Base-by-base conservation (phyloP, 2,329 filamentous ascomycete species). In the Coleophoma crateriformis region DNA sequence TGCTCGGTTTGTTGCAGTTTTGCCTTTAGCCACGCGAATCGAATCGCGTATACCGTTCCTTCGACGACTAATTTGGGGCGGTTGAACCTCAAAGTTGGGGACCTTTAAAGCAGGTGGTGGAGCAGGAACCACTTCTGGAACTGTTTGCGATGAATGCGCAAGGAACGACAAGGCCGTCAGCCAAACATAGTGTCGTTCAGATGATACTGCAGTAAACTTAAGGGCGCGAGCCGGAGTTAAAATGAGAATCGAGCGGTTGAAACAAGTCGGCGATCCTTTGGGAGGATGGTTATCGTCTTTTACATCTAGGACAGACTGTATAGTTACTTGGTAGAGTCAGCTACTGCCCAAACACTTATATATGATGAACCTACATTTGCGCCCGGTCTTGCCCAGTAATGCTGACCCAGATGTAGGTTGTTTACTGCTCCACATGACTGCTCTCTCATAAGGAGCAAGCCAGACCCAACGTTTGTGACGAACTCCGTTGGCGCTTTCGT, bases 381-480 rank as follows among this genome's bases (percentile, higher is more conserved):
- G 85, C 48, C 94, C 94, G 64, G 87, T 87, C 74, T 97, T 99
- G 58, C 94, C 94, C 76, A 97, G 78, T 67, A 99, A 71, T 33
- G 91, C 92, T 60, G 82, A 87, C 33, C 91, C 90, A 59, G 85
- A 90, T 10, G 85, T 89, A 14, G 94, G 94, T 69, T 99, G 94
- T 75, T 95, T 96, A 76, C 87, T 95, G 68, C 92, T 96, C 94
- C 94, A 99, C 68, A 99, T 88, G 52, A 99, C 92, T 12, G 92
- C 87, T 54, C 91, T 80, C 69, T 99, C 94, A 64, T 99, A 97
- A 3, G 94, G 94, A 15, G 92, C 94, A 55, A 99, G 79, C 94
- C 94, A 99, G 2, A 99, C 94, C 94, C 94, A 99, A 67, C 94
- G 81, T 72, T 91, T 96, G 67, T 99, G 94, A 32, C 94, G 87